Evolutionary conservation across 192 early-diverging fungal species (phyloP).

Genomic region (Pecoramyces ruminantium): DNA sequence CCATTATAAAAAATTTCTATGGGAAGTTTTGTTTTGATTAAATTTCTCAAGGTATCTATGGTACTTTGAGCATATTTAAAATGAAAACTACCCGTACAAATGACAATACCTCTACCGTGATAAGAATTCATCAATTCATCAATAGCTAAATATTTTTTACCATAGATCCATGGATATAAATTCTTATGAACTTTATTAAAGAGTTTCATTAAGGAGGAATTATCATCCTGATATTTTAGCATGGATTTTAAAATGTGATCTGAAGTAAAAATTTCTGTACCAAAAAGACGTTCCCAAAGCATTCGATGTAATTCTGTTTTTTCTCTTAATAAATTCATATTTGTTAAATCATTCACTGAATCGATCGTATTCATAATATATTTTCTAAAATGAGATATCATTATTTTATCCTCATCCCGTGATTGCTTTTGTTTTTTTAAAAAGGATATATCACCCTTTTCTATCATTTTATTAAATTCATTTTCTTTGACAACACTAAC

Average conservation of each 20-base stretch:
- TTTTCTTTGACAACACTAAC: no score
- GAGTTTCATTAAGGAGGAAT: neutral
- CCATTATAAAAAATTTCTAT: neutral
- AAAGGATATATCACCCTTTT: no score
- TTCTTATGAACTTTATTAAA: neutral
- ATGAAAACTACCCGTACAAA: neutral
- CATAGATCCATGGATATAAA: neutral
- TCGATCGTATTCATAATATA: neutral
- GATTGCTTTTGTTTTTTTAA: no score
- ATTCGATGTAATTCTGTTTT: neutral
- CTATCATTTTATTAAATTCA: no score
- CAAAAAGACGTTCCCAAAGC: neutral
- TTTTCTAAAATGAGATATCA: neutral
- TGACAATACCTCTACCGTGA: neutral
- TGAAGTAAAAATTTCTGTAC: neutral
- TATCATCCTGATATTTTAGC: neutral
- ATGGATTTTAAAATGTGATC: neutral
- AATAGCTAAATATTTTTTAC: neutral
- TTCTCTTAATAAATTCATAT: neutral
- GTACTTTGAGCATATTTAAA: neutral
- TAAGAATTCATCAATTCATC: neutral
- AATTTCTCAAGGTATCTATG: neutral
- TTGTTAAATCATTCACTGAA: neutral
- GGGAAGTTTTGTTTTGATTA: neutral
- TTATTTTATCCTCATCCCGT: neutral